Conservation (phyloP, 1,284 basidiomycete genomes). For the Cutaneotrichosporon arboriforme region DNA sequence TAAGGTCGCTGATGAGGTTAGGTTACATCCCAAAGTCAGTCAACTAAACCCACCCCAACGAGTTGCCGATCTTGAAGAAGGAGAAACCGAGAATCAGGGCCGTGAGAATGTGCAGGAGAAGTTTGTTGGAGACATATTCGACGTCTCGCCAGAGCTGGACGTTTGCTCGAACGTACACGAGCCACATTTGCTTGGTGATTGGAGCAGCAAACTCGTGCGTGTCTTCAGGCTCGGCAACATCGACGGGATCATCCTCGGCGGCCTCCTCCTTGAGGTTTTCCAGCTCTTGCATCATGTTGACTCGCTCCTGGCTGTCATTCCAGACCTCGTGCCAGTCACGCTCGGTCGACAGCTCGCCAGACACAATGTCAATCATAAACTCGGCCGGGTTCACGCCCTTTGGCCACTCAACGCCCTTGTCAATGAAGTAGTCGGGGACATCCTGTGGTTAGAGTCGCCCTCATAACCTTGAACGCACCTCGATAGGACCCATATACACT, state of each 20-base stretch:
- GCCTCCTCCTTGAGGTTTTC: constrained; percentile 30
- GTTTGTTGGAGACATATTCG: constrained; percentile 23
- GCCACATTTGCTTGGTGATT: constrained; percentile 8
- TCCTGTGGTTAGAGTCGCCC: constrained; percentile 23
- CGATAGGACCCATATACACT: constrained; percentile 55
- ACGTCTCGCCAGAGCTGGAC: constrained; percentile 17
- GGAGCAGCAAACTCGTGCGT: constrained; percentile 15
- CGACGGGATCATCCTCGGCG: too few relatives aligned
- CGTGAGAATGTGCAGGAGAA: constrained; percentile 20
- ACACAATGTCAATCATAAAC: constrained; percentile 45
- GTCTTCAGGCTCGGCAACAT: neutral
- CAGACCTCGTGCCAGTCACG: constrained; percentile 68
- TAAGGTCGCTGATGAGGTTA: constrained; percentile 39
- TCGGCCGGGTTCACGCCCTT: constrained; percentile 53
- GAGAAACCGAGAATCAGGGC: constrained; percentile 21
- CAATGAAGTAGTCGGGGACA: constrained; percentile 52
- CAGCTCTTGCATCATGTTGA: constrained; percentile 46
- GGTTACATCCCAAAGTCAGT: neutral
- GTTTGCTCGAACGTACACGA: constrained; percentile 13
- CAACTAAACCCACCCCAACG: neutral
- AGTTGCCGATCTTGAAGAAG: constrained; percentile 13
- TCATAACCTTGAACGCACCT: neutral
- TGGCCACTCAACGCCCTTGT: constrained; percentile 36
- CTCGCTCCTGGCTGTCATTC: constrained; percentile 51
- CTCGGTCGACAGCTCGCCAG: constrained; percentile 29